phyloP scores from a whole-genome alignment of 495 filamentous ascomycete species.

The Talaromyces nanjingensis region DNA sequence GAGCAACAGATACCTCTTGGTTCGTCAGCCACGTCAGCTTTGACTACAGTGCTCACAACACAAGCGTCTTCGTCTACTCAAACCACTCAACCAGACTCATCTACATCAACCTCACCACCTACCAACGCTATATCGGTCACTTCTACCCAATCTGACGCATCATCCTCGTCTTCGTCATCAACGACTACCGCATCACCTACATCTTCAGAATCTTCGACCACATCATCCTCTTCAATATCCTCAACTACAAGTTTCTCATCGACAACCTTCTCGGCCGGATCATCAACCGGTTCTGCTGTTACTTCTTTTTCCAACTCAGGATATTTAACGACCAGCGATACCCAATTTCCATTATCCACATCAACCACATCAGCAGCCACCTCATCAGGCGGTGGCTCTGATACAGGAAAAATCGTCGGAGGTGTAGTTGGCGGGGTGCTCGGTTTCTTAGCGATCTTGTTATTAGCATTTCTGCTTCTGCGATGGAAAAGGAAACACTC shows the following conservation, averaged over 20 bases:
- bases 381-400: slow-evolving; percentile 11
- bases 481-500: slow-evolving; percentile 39
- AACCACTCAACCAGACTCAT: not conserved
- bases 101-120: slow-evolving; percentile 9
- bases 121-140: not conserved
- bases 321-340: slow-evolving; percentile 15
- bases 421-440: slow-evolving; percentile 61
- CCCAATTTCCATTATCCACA: slow-evolving; percentile 13
- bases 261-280: slow-evolving; percentile 13
- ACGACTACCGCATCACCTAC: not conserved
- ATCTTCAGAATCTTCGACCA: not conserved
- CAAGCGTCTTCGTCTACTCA: slow-evolving; percentile 5
- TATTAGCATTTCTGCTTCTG: slow-evolving; percentile 47
- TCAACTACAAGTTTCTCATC: slow-evolving; percentile 3
- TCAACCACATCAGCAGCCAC: slow-evolving; percentile 15
- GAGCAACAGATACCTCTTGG: slow-evolving; percentile 10
- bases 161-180: not conserved
- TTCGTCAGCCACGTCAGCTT: slow-evolving; percentile 8
- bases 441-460: slow-evolving; percentile 50
- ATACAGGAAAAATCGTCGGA: slow-evolving; percentile 45
- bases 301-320: slow-evolving; percentile 6
- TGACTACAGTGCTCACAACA: slow-evolving; percentile 7
- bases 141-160: not conserved
- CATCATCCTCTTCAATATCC: slow-evolving; percentile 3
- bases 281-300: slow-evolving; percentile 15